Evolutionary conservation across 345 rosid species (phyloP), one percentile per base, ranked within the genome.

Genomic region (Boechera stricta): DNA sequence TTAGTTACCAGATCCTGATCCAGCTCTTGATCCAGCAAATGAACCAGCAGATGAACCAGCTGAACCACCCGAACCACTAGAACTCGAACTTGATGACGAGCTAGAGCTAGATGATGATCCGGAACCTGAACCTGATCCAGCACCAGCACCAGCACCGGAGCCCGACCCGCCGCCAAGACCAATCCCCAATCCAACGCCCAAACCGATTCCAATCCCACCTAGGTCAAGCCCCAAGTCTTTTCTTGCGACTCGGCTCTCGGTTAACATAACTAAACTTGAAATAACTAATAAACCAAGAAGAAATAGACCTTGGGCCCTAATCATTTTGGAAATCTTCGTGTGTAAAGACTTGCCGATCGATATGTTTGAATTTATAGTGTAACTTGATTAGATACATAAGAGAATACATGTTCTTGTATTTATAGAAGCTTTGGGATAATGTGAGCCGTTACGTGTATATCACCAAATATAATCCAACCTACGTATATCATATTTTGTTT

Each of bases 21-120:
- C 87, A 4, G 90, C 86, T 73, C 93, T 76, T n/a, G 92, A 88
- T 26, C 86, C 90, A 2, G 97, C 88, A 18, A 57, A 81, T n/a
- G 95, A 91, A 58, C 95, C 90, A 2, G 93, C 91, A 3, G 81
- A 80, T 11, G 89, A 86, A n/a, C 84, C 80, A 9, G 55, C 44
- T 28, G 81, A 77, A n/a, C 81, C 82, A 62, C 76, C 75, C 32
- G 78, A 72, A 21, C 85, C 80, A 29, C 82, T 31, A 1, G 87
- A 85, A 51, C 81, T 81, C 5, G 85, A 82, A 53, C 86, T 81
- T 4, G 86, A 85, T 8, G 86, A 81, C 21, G 85, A 82, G 67
- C 85, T 84, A 13, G 82, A 83, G 39, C 87, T 80, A n/a, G 88
- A 85, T 5, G 84, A 81, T 28, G 86, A 82, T 42, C 72, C 28